Base-by-base conservation (phyloP, 371 early-diverging fungal genomes). In the Saksenaea oblongispora region DNA sequence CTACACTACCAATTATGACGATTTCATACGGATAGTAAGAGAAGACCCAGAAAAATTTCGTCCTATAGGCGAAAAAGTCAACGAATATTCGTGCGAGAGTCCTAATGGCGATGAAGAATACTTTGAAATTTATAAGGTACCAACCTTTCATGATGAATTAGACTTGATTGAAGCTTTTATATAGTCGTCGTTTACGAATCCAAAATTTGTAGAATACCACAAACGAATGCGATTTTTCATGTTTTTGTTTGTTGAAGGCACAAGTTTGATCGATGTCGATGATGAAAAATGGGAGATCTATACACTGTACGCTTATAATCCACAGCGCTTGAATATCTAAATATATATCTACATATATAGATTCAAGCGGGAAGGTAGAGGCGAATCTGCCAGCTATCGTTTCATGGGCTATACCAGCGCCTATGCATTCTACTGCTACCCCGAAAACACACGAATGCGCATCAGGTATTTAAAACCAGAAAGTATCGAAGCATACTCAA, bases 201-300 rank as follows among this genome's bases (percentile, higher is more conserved):
- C 80, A 9, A 74, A 84, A 17, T 91, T 93, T 64, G 71, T 80
- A 63, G 88, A 86, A 24, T 95, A 90, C 67, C 93, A 95, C 75
- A 80, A 75, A 39, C 81, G 94, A 34, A 75, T 95, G 72, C 91
- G 91, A 56, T 61, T 86, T 18, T 90, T 97, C 73, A 77, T 90
- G 14, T 78, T 94, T 57, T 86, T 91, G 34, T 95, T 86, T 66
- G 93, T 97, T 57, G 98, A 97, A 66, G 98, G 95, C 31, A 92
- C 93, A n/a, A 87, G 88, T 28, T 91, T 84, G 56, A 88, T 97
- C 56, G 93, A 97, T 39, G 91, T 88, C 17, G 82, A 85, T 35
- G 96, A 97, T 63, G 87, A 86, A 31, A 82, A 85, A 58, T 97
- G 97, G 97, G 90, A 91, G 56, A 74, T 91, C 10, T 84, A 83